phyloP scores from a whole-genome alignment of 257 asterid species.

The Solanum chmielewskii region DNA sequence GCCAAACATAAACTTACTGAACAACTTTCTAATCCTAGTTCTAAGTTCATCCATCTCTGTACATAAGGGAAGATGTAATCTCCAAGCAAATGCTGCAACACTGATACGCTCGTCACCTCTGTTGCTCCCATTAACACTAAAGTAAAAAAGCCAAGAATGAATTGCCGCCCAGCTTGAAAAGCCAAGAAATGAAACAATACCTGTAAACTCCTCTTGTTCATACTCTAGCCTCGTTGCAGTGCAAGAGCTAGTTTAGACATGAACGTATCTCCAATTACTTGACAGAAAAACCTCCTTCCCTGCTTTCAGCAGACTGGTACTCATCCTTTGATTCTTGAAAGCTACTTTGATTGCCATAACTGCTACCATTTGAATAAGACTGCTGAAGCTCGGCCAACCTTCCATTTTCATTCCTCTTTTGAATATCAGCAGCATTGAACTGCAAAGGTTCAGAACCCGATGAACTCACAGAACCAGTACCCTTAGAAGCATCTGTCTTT shows the following conservation, averaged over 20 bases:
- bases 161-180: slow-evolving; percentile 54
- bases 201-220: background rate
- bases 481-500: slow-evolving; percentile 36
- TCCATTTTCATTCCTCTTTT: slow-evolving; percentile 5
- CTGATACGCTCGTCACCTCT: background rate
- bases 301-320: slow-evolving; percentile 2
- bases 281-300: slow-evolving; percentile 15
- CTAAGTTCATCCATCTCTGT: background rate
- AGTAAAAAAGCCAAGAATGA: slow-evolving; percentile 80
- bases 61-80: background rate
- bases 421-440: slow-evolving; percentile 6
- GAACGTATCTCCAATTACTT: slow-evolving; percentile 12
- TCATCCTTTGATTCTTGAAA: slow-evolving; percentile 22
- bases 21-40: background rate
- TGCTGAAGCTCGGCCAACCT: slow-evolving; percentile 9
- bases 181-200: slow-evolving; percentile 19
- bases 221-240: slow-evolving; percentile 10
- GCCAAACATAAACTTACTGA: background rate
- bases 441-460: slow-evolving; percentile 27
- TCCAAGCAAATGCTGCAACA: background rate
- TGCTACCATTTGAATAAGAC: slow-evolving; percentile 4
- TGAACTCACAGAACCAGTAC: slow-evolving; percentile 19
- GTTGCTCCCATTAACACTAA: background rate
- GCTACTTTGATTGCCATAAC: slow-evolving; percentile 25
- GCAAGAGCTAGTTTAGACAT: slow-evolving; percentile 14